Percentiles rank a stretch among this genome's conserved stretches.
Evolutionary conservation across 2,329 filamentous ascomycete genomes (phyloP).

Genomic region (Didymella sp.): DNA sequence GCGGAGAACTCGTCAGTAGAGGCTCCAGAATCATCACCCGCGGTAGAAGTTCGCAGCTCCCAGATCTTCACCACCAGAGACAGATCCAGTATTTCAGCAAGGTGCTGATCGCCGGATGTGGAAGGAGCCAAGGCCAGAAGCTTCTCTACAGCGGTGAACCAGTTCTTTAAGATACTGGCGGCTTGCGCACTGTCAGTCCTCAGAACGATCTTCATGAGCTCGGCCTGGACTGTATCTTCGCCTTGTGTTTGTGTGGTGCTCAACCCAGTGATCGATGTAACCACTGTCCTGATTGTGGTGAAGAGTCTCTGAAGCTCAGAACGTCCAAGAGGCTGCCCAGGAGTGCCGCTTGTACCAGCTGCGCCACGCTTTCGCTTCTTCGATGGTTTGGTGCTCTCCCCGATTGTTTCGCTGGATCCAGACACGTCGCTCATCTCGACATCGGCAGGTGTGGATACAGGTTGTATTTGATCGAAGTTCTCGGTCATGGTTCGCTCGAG

Average conservation of each 20-base stretch:
- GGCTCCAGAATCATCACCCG: conserved; percentile 35
- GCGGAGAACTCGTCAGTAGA: conserved; percentile 48
- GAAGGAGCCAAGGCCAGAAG: conserved; percentile 16
- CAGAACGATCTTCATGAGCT: conserved; percentile 48
- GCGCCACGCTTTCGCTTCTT: conserved; percentile 48
- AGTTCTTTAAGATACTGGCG: conserved; percentile 45
- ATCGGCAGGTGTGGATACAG: conserved; percentile 13
- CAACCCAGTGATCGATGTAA: conserved; percentile 32
- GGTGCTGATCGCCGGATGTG: not conserved
- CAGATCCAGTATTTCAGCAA: conserved; percentile 29
- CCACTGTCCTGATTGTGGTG: conserved; percentile 25
- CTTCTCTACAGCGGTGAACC: conserved; percentile 39
- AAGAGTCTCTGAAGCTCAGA: conserved; percentile 34
- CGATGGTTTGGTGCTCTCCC: conserved; percentile 36
- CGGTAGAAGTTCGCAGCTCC: conserved; percentile 41
- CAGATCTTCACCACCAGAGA: conserved; percentile 42
- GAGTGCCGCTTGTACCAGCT: conserved; percentile 21
- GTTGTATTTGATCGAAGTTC: conserved; percentile 32
- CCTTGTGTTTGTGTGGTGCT: conserved; percentile 17
- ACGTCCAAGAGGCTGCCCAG: conserved; percentile 25
- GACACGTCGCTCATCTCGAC: conserved; percentile 27
- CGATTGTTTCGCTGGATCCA: conserved; percentile 40
- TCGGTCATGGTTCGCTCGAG: conserved; percentile 72
- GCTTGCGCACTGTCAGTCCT: conserved; percentile 46
- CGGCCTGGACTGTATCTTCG: conserved; percentile 35